Base-by-base conservation (phyloP, 2,329 filamentous ascomycete genomes). In the Seiridium cupressi region DNA sequence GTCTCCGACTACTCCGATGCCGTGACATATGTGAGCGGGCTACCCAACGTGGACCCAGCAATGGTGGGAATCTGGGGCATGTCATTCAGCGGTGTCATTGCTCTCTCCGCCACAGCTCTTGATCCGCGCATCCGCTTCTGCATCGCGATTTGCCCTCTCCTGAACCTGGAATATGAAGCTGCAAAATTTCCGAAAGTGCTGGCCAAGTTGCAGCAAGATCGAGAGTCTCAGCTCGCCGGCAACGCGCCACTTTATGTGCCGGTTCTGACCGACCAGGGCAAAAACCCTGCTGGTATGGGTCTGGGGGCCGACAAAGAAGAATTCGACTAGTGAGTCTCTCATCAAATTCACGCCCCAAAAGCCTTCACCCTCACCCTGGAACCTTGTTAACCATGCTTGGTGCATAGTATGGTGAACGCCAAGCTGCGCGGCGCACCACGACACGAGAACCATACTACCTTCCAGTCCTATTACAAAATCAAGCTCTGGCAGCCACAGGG, bases 21-120 rank as follows among this genome's bases (percentile, higher is more conserved):
- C 69, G 79, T 81, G 63, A 77, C 78, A 5, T 73, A 68, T 11
- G 74, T 81, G 60, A 78, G 79, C 72, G 71, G 79, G 26, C 51
- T 74, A n/a, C 74, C 72, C 7, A 74, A 79, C 56, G 65, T 75
- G 3, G 56, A 63, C 32, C 7, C 48, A 0, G 31, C 58, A 26
- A 61, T 56, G 32, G 59, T 60, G 4, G 56, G 44, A 13, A n/a
- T 26, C n/a, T 58, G 55, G 55, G 62, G 63, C n/a, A 62, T 49
- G 35, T 57, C 48, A 42, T 60, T 59, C 34, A 51, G 55, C 11
- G 58, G 51, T 32, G 61, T 44, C 2, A 49, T 61, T 35, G 57
- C 48, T 18, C 11, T 61, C 13, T 53, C 47, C 32, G 58, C 58
- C 13, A 61, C 58, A 7, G 40, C 47, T 13, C 10, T 60, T 11